Conservation (phyloP, 257 asterid genomes). For the Rauvolfia tetraphylla region DNA sequence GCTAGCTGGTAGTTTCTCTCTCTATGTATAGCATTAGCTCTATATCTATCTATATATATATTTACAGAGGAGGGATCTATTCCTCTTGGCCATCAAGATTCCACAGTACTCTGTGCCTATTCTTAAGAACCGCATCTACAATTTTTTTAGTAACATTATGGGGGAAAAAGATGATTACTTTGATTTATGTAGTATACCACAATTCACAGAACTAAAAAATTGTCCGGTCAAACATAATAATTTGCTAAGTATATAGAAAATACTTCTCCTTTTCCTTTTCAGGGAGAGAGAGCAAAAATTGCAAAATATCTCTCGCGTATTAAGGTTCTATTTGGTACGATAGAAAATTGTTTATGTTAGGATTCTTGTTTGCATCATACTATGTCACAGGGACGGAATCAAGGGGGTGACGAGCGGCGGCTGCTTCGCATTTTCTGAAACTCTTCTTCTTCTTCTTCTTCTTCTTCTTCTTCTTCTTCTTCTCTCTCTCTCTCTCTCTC, state of each 20-base stretch:
- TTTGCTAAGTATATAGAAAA: neutral
- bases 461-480: too few species aligned
- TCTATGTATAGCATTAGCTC: neutral
- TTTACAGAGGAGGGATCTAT: constrained; percentile 19
- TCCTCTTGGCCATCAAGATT: constrained; percentile 10
- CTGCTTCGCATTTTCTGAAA: too few species aligned
- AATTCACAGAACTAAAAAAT: neutral
- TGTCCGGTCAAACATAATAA: constrained; percentile 17
- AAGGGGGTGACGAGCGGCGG: too few species aligned
- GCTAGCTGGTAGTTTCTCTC: neutral
- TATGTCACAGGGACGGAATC: too few species aligned
- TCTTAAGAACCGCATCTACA: neutral
- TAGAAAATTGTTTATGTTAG: neutral
- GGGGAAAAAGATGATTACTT: constrained; percentile 9
- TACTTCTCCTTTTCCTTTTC: neutral
- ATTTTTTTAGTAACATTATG: neutral
- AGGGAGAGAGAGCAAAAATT: too few species aligned
- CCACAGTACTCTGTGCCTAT: neutral
- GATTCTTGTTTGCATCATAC: too few species aligned
- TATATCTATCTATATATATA: neutral
- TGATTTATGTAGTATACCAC: neutral
- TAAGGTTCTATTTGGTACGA: neutral
- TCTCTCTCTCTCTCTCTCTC: too few species aligned
- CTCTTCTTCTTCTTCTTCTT: too few species aligned
- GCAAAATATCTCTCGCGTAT: neutral